Base-by-base conservation (phyloP, 352 stramenopile species). In the Globisporangium heterothallicum region DNA sequence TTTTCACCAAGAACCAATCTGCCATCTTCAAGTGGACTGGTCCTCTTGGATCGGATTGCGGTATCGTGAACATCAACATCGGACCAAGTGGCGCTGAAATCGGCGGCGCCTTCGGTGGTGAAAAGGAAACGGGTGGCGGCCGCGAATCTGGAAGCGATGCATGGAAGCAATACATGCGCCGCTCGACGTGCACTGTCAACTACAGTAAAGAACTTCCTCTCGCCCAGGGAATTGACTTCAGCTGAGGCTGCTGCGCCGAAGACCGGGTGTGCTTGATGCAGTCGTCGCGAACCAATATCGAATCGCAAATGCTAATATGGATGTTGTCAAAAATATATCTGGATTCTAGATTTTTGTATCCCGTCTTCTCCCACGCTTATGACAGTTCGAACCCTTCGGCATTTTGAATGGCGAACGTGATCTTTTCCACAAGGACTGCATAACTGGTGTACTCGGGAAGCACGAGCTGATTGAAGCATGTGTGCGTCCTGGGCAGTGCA, bases 141-240 rank as follows among this genome's bases (percentile, higher is more conserved):
- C 83, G 90, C 44, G 90, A 97, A 58, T 95, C 81, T 21, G 90
- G 90, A 47, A 95, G 81, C 51, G 90, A 97, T 48, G 68, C 86
- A 13, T 97, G 90, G 90, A 97, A 97, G 77, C 83, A 95, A 67
- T 97, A 97, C 84, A 97, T 97, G 86, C 86, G 90, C 27, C 85
- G 90, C n/a, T 94, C 80, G 18, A 97, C 90, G 48, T 96, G 86
- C 71, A 97, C 90, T 30, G 83, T 97, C 64, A 97, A 97, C 72
- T 83, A 97, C 68, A 94, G 87, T 66, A 92, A 97, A 63, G 78
- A 90, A 57, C 71, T 97, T 8, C 89, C 89, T 22, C 82, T 97
- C 22, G 90, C 90, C 0, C 90, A 97, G 63, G 90, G 90, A 53
- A 97, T 97, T 50, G 85, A 95, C 63, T 97, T 97, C 51, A 82